Evolutionary conservation across 306 rosid genomes (phyloP), one percentile per base, ranked within the genome.

Genomic region (Cyamopsis tetragonoloba): DNA sequence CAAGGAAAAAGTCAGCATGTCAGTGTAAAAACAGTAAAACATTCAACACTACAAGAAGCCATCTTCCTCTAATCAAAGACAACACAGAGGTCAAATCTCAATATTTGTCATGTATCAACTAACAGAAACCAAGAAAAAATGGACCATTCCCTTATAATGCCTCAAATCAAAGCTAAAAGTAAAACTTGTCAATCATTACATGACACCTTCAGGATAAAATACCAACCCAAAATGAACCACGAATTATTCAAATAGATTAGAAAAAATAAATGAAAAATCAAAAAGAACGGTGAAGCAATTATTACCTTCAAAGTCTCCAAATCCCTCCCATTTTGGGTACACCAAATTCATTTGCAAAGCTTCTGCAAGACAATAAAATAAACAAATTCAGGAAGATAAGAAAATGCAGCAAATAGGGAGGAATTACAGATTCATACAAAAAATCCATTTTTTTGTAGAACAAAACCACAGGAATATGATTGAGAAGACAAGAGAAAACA

Each of bases 261-360:
- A 59, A 38, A 22, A 4, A 9, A 62, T 11, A 60, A 54, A 26
- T n/a, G n/a, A n/a, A n/a, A 26, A 12, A 28, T 9, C 13, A 28
- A 28, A 7, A 39, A 49, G 74, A 64, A 39, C 20, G 34, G 41
- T 26, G 62, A n/a, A 66, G 41, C 22, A 63, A 58, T 44, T 53
- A 42, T 23, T 85, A 91, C 96, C 97, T 82, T 88, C 87, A 34
- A 41, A 69, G 80, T 68, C 87, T 73, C 67, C 84, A 63, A 77
- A 75, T 24, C 66, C 89, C 51, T 83, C 89, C 82, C 72, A 70
- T 71, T 69, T 77, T 6, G 65, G 73, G 66, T 41, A 66, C 54
- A 82, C 99, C 74, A 84, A 86, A 34, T 84, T 85, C 84, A 82
- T 79, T 71, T 85, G 97, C 84, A 95, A 69, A 60, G 84, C 92